Evolutionary conservation across 306 rosid genomes (phyloP).

Genomic region (Morella rubra): DNA sequence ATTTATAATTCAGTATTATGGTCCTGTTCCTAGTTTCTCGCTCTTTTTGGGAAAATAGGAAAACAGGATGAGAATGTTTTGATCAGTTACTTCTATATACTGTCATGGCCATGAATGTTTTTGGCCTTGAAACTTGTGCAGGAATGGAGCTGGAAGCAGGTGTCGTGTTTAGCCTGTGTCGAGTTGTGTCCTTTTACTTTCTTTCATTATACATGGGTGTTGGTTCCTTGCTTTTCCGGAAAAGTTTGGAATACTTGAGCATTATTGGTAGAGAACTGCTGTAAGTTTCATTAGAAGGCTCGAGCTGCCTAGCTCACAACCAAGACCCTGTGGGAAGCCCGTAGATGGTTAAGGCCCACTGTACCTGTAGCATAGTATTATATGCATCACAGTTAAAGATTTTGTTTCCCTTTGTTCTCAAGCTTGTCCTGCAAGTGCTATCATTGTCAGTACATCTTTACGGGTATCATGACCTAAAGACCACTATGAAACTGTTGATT

Average conservation of each 20-base stretch:
- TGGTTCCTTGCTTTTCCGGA: not conserved
- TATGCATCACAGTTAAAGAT: not conserved
- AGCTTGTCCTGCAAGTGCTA: not conserved
- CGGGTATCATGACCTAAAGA: not conserved
- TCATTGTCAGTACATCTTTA: not conserved
- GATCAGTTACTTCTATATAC: not conserved
- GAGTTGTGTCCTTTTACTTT: not conserved
- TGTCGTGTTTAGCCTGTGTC: not conserved
- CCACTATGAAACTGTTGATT: not conserved
- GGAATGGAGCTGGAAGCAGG: not conserved
- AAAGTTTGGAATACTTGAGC: not conserved
- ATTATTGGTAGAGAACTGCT: not conserved
- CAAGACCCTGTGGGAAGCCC: not conserved
- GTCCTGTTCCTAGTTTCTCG: not conserved
- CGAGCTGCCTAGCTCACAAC: not conserved
- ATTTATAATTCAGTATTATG: not conserved
- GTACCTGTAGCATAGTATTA: not conserved
- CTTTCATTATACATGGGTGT: not conserved
- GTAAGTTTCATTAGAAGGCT: not conserved
- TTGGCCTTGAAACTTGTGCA: not conserved
- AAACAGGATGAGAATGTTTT: too few species aligned
- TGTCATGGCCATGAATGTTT: not conserved
- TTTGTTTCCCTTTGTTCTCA: not conserved
- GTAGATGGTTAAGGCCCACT: not conserved
- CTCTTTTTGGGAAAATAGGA: not conserved